These are phyloP conservation scores for Zanthoxylum bungeanum DNA, from an alignment of 345 rosid genomes.

Conservation along the genomic window DNA sequence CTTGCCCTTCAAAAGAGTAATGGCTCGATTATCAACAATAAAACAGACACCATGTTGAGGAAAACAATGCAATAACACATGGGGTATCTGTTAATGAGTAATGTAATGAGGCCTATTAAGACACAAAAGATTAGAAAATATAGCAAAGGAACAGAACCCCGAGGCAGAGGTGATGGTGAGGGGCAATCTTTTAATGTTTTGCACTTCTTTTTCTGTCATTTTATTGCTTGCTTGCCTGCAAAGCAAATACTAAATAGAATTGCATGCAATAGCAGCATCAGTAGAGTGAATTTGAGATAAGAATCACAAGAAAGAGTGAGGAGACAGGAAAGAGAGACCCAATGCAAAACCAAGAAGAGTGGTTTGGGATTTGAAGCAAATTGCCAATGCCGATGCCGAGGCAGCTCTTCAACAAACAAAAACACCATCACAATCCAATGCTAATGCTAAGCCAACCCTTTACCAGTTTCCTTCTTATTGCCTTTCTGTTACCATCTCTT, in stretches of 20 bases:
- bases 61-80: conserved; percentile 87
- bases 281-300: conserved; percentile 22
- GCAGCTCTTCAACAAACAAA: conserved; percentile 28
- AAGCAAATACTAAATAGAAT: conserved; percentile 27
- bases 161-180: conserved; percentile 42
- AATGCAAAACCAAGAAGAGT: conserved; percentile 52
- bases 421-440: conserved; percentile 19
- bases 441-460: conserved; percentile 23
- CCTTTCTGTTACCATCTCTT: conserved; percentile 17
- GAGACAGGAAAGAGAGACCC: conserved; percentile 40
- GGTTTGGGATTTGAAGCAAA: conserved; percentile 63
- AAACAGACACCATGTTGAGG: conserved; percentile 48
- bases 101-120: conserved; percentile 26
- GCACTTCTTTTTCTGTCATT: conserved; percentile 21
- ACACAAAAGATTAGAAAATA: conserved; percentile 14
- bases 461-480: conserved; percentile 23
- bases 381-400: conserved; percentile 63
- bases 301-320: conserved; percentile 13
- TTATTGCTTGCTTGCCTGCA: conserved; percentile 54
- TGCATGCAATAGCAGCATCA: conserved; percentile 6
- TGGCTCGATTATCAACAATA: conserved; percentile 47
- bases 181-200: conserved; percentile 26
- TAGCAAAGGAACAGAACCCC: conserved; percentile 58
- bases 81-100: conserved; percentile 23
- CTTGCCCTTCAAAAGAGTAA: conserved; percentile 26